A percentile compares a stretch with the other conserved stretches of the same genome.
These are phyloP conservation scores for Cyphellophora europaea DNA, from an alignment of 2,329 filamentous ascomycete species.

Conservation along the genomic window DNA sequence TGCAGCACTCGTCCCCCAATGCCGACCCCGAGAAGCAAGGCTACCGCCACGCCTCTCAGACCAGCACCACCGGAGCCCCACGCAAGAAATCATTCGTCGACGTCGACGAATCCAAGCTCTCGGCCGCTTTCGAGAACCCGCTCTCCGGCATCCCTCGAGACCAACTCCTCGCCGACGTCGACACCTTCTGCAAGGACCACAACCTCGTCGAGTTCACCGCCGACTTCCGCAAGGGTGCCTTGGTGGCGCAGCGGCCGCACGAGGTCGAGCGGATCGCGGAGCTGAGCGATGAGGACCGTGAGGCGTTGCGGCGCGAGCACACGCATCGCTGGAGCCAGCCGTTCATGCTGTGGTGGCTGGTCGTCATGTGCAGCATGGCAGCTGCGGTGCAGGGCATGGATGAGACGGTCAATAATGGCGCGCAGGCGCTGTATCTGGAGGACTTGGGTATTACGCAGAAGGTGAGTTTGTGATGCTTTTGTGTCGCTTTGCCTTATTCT, in stretches of 20 bases:
- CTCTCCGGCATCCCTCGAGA: slow-evolving; percentile 44
- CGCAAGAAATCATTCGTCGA: slow-evolving; percentile 9
- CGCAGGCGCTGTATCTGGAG: slow-evolving; percentile 21
- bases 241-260: slow-evolving; percentile 42
- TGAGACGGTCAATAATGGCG: slow-evolving; percentile 41
- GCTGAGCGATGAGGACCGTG: slow-evolving; percentile 35
- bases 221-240: slow-evolving; percentile 41
- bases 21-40: too few species aligned
- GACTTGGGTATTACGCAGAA: slow-evolving; percentile 10
- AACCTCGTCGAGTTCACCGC: slow-evolving; percentile 40
- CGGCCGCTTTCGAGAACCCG: slow-evolving; percentile 41
- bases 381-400: slow-evolving; percentile 48
- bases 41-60: too few species aligned
- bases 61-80: not conserved
- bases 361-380: slow-evolving; percentile 40
- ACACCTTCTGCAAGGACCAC: slow-evolving; percentile 42
- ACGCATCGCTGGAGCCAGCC: slow-evolving; percentile 43
- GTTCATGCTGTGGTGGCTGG: slow-evolving; percentile 37
- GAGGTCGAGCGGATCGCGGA: slow-evolving; percentile 39
- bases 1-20: too few species aligned
- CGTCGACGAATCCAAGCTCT: slow-evolving; percentile 19
- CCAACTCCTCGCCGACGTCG: slow-evolving; percentile 45
- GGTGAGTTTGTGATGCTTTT: too few species aligned
- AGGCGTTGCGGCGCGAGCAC: slow-evolving; percentile 32
- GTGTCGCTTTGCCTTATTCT: not conserved